Percentiles rank a stretch among this genome's conserved stretches.
These are phyloP conservation scores for Solanum chiquidenum DNA, from an alignment of 257 asterid genomes.

Conservation along the genomic window DNA sequence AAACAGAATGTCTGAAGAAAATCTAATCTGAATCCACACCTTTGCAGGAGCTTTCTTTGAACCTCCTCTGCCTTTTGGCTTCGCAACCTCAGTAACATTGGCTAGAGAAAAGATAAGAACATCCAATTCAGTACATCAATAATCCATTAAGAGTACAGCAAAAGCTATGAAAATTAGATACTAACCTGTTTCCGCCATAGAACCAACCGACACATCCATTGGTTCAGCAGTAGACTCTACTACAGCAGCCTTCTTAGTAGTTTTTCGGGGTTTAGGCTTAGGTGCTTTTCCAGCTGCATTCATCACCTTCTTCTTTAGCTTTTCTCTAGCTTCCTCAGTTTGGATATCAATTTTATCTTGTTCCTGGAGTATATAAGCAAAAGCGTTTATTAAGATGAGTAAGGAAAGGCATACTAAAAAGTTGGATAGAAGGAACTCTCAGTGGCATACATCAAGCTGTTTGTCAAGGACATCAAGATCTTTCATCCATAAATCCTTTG, in stretches of 20 bases:
- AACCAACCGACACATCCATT: conserved; percentile 43
- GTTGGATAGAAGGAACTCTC: background rate
- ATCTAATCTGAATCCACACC: conserved; percentile 22
- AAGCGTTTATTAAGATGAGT: background rate
- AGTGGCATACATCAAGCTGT: conserved; percentile 45
- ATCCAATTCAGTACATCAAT: background rate
- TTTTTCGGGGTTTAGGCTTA: conserved; percentile 21
- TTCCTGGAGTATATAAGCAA: conserved; percentile 32
- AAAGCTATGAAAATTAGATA: background rate
- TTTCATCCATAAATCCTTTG: conserved; percentile 53
- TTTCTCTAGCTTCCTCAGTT: conserved; percentile 26
- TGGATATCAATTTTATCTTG: conserved; percentile 27
- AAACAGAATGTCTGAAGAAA: background rate
- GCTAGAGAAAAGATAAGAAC: conserved; percentile 15
- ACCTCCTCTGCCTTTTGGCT: conserved; percentile 52
- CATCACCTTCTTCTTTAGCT: conserved; percentile 22
- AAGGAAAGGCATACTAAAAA: background rate
- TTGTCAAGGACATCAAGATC: conserved; percentile 74
- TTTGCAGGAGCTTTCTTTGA: conserved; percentile 77
- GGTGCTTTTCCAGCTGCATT: conserved; percentile 11
- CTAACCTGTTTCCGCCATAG: conserved; percentile 41
- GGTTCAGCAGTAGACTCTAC: conserved; percentile 37
- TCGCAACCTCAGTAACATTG: conserved; percentile 31
- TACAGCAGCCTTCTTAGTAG: conserved; percentile 32
- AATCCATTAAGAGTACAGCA: background rate